Evolutionary conservation across 2,329 filamentous ascomycete genomes (phyloP), one percentile per base, ranked within the genome.

Genomic region (Aureobasidium leucospermi): DNA sequence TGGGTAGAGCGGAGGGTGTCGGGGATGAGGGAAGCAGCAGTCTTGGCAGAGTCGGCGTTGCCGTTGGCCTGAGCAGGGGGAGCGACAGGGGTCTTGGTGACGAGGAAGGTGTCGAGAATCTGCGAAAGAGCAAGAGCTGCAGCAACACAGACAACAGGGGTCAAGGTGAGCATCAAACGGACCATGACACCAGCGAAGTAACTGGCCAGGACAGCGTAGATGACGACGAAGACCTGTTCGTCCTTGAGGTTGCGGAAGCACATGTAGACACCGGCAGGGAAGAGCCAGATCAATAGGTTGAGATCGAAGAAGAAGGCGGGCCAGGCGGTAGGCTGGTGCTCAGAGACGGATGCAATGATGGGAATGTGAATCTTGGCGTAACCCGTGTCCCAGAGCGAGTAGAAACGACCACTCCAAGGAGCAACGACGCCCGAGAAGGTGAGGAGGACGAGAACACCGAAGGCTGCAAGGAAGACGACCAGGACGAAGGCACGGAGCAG

Each of bases 121-220:
- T 88, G 85, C 16, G 94, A 97, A 43, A 91, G 78, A 15, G 90
- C 90, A 68, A 99, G 85, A 46, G 93, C 94, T 58, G 93, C 90
- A 43, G 94, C 88, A 65, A 96, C 90, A 74, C 94, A 99, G 53
- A 99, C 94, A 65, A 99, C 87, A 1, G 94, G 94, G 1, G 94
- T 99, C 66, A 99, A 79, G 0, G 94, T 99, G 63, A 99, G 84
- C 94, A 99, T 99, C 69, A 99, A 80, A 77, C 94, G 91, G 63
- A 99, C 94, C 94, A 99, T 99, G 76, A 99, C 95, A 72, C 94
- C 94, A 28, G 95, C 90, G 70, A 99, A 99, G 80, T 99, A 99
- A 76, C 90, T 96, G 65, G 90, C 90, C 64, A 97, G 87, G 47
- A 99, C 85, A n/a, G 92, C 86, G 72, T 99, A 99, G 66, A 97